Conservation (phyloP, 331 rosid species). For the Saraca asoca region DNA sequence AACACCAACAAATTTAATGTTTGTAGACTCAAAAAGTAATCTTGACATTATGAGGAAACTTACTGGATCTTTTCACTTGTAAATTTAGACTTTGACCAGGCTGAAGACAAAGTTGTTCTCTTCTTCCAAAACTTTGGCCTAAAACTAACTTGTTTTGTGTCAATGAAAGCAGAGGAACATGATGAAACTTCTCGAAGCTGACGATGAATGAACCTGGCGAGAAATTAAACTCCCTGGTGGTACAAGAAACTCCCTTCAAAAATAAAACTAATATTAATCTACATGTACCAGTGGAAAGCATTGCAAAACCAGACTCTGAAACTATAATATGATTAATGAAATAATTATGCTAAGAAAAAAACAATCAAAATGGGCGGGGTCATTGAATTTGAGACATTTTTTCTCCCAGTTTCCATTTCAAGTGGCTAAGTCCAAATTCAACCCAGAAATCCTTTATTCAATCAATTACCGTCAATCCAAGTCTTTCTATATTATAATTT, state of each 20-base stretch:
- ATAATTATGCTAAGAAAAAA: no score
- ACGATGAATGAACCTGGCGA: conserved; percentile 29
- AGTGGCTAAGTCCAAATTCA: conserved; percentile 4
- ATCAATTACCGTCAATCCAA: not conserved
- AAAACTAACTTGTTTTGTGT: conserved; percentile 33
- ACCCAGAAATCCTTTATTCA: conserved; percentile 6
- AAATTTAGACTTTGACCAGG: conserved; percentile 34
- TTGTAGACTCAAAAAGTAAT: not conserved
- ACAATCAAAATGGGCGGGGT: not conserved
- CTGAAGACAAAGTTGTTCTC: conserved; percentile 25
- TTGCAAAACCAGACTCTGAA: not conserved
- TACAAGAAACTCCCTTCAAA: conserved; percentile 50
- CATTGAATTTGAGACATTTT: conserved; percentile 9
- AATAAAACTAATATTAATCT: conserved; percentile 31
- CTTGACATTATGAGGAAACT: conserved; percentile 34
- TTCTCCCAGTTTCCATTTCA: conserved; percentile 15
- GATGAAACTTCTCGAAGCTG: conserved; percentile 37
- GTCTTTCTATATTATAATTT: not conserved
- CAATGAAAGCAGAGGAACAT: conserved; percentile 37
- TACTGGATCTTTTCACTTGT: conserved; percentile 46
- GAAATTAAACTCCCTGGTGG: conserved; percentile 40
- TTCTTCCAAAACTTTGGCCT: conserved; percentile 37
- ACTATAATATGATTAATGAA: not conserved
- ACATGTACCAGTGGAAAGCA: conserved; percentile 2
- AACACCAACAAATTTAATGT: not conserved